Percentiles rank a stretch among this genome's conserved stretches.
Conservation (phyloP, 139 green algal genomes). For the Yamagishiella unicocca region DNA sequence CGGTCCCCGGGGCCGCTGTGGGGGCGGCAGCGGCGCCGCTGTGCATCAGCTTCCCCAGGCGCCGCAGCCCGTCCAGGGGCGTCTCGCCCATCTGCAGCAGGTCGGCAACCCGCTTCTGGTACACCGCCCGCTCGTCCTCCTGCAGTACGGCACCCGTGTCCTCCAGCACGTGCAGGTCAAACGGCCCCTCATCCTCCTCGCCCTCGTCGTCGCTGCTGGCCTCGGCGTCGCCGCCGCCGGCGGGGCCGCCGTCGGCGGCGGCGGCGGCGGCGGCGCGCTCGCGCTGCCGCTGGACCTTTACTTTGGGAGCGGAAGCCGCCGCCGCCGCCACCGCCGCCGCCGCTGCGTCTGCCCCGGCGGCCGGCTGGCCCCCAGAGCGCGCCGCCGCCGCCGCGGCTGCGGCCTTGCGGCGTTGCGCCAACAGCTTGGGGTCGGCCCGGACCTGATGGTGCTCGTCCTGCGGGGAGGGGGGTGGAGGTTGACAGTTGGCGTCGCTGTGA, state of each 20-base stretch:
- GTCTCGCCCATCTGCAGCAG: slow-evolving; percentile 74
- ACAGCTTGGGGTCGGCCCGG: neutral
- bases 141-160: slow-evolving; percentile 34
- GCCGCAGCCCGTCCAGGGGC: slow-evolving; percentile 69
- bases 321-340: neutral
- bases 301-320: no score
- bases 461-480: neutral
- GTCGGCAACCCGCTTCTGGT: slow-evolving; percentile 62
- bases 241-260: neutral
- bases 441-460: slow-evolving; percentile 37
- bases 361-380: neutral
- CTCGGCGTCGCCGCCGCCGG: neutral
- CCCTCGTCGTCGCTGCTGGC: slow-evolving; percentile 1
- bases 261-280: neutral
- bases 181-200: slow-evolving; percentile 31
- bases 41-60: slow-evolving; percentile 58
- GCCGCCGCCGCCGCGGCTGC: neutral
- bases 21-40: neutral
- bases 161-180: slow-evolving; percentile 49
- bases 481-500: neutral
- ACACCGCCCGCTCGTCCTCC: slow-evolving; percentile 51
- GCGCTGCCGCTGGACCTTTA: neutral
- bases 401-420: neutral
- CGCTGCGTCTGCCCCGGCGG: neutral
- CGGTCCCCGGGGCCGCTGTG: neutral